Evolutionary conservation across 345 rosid genomes (phyloP), one percentile per base, ranked within the genome.

Genomic region (Eutrema japonicum): DNA sequence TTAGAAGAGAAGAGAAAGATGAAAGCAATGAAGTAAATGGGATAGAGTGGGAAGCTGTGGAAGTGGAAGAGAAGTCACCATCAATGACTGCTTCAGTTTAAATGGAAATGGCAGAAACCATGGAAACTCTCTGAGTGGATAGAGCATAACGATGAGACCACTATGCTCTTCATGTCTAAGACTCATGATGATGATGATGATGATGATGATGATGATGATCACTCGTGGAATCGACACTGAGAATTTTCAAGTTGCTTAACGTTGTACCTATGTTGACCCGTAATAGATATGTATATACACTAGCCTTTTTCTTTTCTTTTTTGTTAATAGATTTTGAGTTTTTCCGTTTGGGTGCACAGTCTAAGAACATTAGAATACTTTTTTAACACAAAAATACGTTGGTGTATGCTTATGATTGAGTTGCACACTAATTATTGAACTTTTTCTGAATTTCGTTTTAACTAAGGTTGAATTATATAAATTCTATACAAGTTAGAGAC

Each of bases 101-200:
- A 85, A 80, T 90, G 89, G 88, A 90, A 90, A 80, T 90, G 96
- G 93, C 96, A 90, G 76, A 90, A 90, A 76, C 96, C 93, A 48
- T 90, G 96, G 96, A 86, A 82, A 81, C 85, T 90, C 63, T 90
- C 93, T 32, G 96, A 88, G 83, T 82, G 80, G 86, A 85, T 90
- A 42, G 86, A 86, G 77, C 90, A 86, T 77, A 88, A 85, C 70
- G 96, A 88, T 62, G 90, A 83, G 74, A 85, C 85, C 43, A 78
- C 84, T 63, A 78, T 82, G 73, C 77, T 76, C 72, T 77, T 87
- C 55, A 84, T 83, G 84, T 79, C 85, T 63, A 88, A 83, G 10
- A 33, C 70, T 46, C 86, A 53, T n/a, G 69, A 54, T 48, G 68
- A 30, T 48, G 22, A 18, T 48, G 68, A 30, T 48, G 22, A 18